Percentiles rank a stretch among this genome's conserved stretches.
These are phyloP conservation scores for Viola pubescens DNA, from an alignment of 441 rosid species.

Conservation along the genomic window DNA sequence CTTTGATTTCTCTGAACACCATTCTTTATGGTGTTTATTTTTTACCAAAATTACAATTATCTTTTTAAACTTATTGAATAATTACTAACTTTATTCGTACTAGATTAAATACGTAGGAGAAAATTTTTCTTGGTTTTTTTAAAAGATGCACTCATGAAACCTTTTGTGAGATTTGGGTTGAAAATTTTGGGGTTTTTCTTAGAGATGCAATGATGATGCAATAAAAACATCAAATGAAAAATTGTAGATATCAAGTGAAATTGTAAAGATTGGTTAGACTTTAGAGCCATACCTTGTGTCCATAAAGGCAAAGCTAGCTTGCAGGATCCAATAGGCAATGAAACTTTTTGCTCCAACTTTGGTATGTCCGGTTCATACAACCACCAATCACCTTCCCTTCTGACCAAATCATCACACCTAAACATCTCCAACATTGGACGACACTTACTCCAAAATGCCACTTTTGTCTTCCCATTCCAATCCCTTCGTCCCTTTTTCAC, in stretches of 20 bases:
- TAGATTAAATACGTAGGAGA: no score
- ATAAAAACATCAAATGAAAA: background rate
- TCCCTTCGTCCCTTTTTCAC: constrained; percentile 53
- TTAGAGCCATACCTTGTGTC: constrained; percentile 42
- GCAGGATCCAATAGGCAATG: constrained; percentile 83
- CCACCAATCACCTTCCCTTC: constrained; percentile 79
- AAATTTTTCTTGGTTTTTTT: no score
- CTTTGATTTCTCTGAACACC: no score
- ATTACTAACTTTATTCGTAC: no score
- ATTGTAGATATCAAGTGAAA: background rate
- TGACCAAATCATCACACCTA: constrained; percentile 68
- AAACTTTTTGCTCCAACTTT: constrained; percentile 59
- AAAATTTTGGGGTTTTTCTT: no score
- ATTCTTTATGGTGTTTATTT: no score
- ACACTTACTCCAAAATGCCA: constrained; percentile 70
- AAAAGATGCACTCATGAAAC: no score
- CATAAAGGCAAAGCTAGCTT: constrained; percentile 68
- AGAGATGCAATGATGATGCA: background rate
- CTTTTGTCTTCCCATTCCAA: constrained; percentile 51
- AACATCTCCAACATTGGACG: constrained; percentile 85
- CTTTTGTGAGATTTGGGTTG: no score
- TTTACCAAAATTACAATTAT: no score
- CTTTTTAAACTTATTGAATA: no score
- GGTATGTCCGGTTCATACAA: constrained; percentile 45
- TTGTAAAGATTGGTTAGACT: background rate